Base-by-base conservation (phyloP, 1,284 basidiomycete genomes). In the Agroathelia rolfsii region DNA sequence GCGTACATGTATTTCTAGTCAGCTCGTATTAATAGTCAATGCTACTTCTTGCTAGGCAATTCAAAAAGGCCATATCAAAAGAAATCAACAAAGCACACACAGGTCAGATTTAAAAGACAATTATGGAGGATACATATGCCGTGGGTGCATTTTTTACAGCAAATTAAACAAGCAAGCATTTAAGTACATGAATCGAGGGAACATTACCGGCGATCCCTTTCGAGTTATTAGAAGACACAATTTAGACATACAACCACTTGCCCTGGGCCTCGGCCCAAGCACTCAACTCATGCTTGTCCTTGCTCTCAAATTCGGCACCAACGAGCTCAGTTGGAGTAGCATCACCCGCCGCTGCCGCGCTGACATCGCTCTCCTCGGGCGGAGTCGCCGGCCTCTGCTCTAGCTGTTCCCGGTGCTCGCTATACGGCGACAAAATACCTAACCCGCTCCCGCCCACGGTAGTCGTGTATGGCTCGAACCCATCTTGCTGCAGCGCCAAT, bases 391-490 rank as follows among this genome's bases (percentile, higher is more conserved):
- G 40, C 28, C 46, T 35, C 28, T 35, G 39, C 27, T 32, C 29
- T 47, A 45, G 45, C 37, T 39, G 53, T 36, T 48, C 55, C 16
- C 52, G 53, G 49, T 66, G 63, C 39, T 61, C 53, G 34, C 58
- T 48, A 50, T 77, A 71, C n/a, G 76, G 75, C 10, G 78, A 72
- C 41, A 88, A 68, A 37, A 97, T 71, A 39, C 92, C 93, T 14
- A 95, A 68, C 3, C 94, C 94, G 39, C 79, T 81, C 26, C 95
- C 95, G 9, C 94, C 95, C 28, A 98, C 86, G 34, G 83, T 74
- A 16, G 93, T 93, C 41, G 89, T 66, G 65, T 97, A 93, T 15
- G 92, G 83, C 46, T 76, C 72, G 61, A 87, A 97, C 23, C 74
- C 76, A 28, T 75, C 70, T 30, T 59, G 60, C 40, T 64, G 53